These are phyloP conservation scores for Fomitopsis serialis DNA, from an alignment of 768 basidiomycete genomes.

Conservation along the genomic window DNA sequence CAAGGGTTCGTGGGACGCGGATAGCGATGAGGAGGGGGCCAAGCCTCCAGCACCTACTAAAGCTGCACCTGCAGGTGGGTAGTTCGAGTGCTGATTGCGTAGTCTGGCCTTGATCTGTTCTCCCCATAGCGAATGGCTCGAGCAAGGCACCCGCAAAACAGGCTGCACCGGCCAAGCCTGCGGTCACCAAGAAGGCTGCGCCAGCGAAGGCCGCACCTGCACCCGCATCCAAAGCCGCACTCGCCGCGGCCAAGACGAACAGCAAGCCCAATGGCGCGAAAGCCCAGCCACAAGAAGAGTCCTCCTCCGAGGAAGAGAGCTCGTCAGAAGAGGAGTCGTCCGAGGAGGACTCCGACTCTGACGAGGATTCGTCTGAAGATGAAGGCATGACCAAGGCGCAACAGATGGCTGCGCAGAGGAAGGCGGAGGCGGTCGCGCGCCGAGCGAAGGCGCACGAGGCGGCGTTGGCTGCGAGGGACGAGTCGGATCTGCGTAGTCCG, in stretches of 20 bases:
- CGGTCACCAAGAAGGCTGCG: slow-evolving; percentile 22
- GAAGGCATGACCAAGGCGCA: slow-evolving; percentile 67
- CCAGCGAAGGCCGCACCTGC: slow-evolving; percentile 26
- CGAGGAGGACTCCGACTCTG: slow-evolving; percentile 35
- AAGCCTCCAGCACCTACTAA: slow-evolving; percentile 16
- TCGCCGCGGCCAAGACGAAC: slow-evolving; percentile 13
- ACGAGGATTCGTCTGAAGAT: slow-evolving; percentile 34
- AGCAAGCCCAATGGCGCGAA: slow-evolving; percentile 4
- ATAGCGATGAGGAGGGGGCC: slow-evolving; percentile 35
- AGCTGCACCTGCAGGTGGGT: slow-evolving; percentile 3
- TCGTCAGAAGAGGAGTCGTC: slow-evolving; percentile 18
- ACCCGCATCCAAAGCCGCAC: slow-evolving; percentile 19
- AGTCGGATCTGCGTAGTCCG: slow-evolving; percentile 89
- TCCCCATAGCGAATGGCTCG: slow-evolving; percentile 5
- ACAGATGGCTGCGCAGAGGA: slow-evolving; percentile 61
- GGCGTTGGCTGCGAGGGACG: slow-evolving; percentile 80
- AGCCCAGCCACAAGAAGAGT: slow-evolving; percentile 13
- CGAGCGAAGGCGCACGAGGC: slow-evolving; percentile 75
- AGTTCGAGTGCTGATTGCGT: background rate
- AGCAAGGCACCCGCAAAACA: background rate
- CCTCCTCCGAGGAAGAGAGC: slow-evolving; percentile 12
- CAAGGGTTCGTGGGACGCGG: slow-evolving; percentile 53
- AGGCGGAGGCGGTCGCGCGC: slow-evolving; percentile 81
- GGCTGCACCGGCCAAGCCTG: slow-evolving; percentile 13
- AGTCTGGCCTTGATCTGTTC: background rate